Percentiles rank a stretch among this genome's conserved stretches.
phyloP scores from a whole-genome alignment of 108 stramenopile species.

The Craspedostauros australis region DNA sequence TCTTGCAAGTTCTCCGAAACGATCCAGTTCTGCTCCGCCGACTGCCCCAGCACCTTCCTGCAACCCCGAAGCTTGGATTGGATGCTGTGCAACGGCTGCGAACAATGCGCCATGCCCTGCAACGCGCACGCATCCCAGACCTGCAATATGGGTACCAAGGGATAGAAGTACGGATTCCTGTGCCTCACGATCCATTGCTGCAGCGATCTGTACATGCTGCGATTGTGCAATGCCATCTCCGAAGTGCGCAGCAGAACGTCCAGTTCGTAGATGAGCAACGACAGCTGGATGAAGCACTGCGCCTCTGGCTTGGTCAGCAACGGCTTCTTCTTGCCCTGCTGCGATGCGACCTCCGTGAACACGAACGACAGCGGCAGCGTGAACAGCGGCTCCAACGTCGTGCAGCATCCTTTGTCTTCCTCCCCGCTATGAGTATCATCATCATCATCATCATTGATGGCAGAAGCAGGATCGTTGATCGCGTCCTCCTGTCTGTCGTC shows the following conservation, averaged over 20 bases:
- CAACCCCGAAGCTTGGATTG: constrained; percentile 1
- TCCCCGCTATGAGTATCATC: too few relatives aligned
- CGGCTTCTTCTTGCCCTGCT: constrained; percentile 1
- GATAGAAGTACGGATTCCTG: neutral
- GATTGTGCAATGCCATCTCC: neutral
- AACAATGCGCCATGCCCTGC: too few relatives aligned
- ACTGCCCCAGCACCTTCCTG: constrained; percentile 5
- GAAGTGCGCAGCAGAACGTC: constrained; percentile 15
- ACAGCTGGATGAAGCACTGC: constrained; percentile 20
- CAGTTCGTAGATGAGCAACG: constrained; percentile 23
- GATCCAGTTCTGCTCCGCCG: constrained; percentile 20
- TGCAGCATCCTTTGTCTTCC: too few relatives aligned
- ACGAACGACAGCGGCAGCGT: too few relatives aligned
- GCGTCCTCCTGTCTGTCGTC: too few relatives aligned
- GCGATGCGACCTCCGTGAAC: too few relatives aligned
- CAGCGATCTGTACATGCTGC: neutral
- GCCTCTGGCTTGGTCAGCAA: constrained; percentile 25
- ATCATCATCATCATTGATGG: too few relatives aligned
- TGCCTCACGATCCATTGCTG: neutral
- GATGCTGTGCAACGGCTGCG: too few relatives aligned
- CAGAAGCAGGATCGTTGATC: too few relatives aligned
- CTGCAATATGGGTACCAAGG: neutral
- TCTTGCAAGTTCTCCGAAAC: constrained; percentile 7
- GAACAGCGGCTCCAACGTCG: too few relatives aligned
- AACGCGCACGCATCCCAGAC: neutral